phyloP scores from a whole-genome alignment of 2,329 filamentous ascomycete genomes.

The Epichloe glyceriae region DNA sequence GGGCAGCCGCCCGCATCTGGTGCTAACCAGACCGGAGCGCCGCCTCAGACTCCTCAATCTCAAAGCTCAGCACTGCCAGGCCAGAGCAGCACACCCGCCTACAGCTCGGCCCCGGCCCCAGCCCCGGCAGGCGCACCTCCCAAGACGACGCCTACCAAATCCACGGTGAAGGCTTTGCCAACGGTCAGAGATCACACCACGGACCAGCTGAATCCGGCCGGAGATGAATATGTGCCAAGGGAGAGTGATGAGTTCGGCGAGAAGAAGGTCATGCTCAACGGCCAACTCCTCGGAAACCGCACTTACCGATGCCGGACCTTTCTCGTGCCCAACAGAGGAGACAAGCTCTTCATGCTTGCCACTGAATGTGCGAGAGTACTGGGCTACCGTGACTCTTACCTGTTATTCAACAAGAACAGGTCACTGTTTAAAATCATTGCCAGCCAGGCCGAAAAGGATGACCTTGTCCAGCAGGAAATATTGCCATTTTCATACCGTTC shows the following conservation, averaged over 20 bases:
- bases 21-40: conserved; percentile 25
- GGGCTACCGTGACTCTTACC: conserved; percentile 92
- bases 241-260: conserved; percentile 90
- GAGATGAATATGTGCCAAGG: conserved; percentile 88
- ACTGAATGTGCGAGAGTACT: conserved; percentile 92
- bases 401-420: conserved; percentile 96
- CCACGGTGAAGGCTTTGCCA: conserved; percentile 82
- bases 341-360: conserved; percentile 96
- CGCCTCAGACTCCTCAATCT: conserved; percentile 43
- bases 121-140: conserved; percentile 44
- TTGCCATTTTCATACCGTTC: conserved; percentile 95
- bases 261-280: conserved; percentile 79
- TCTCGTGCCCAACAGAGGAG: conserved; percentile 75
- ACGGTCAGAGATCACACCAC: conserved; percentile 96
- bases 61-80: conserved; percentile 32
- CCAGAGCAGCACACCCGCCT: conserved; percentile 27
- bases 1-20: conserved; percentile 36
- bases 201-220: conserved; percentile 77
- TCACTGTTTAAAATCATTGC: conserved; percentile 97
- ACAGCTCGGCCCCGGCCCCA: conserved; percentile 25
- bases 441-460: conserved; percentile 89
- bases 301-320: conserved; percentile 92
- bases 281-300: conserved; percentile 67
- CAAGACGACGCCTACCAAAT: conserved; percentile 69
- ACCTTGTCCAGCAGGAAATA: conserved; percentile 88